Percentiles rank a stretch among this genome's conserved stretches.
These are phyloP conservation scores for Fusarium palustre DNA, from an alignment of 2,329 filamentous ascomycete species.

Conservation along the genomic window DNA sequence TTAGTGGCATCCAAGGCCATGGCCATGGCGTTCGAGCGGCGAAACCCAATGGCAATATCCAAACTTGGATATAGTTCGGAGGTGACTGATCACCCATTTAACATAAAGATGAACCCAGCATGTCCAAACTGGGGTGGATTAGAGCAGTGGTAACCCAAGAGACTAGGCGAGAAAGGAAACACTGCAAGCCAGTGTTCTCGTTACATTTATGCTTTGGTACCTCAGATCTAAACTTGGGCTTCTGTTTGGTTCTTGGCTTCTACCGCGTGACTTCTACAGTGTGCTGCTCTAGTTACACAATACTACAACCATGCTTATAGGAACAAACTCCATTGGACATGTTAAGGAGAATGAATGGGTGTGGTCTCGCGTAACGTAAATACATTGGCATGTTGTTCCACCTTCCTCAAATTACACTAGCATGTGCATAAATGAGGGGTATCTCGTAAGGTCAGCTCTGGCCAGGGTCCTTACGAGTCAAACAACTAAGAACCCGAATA, in stretches of 20 bases:
- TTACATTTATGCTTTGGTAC: neutral
- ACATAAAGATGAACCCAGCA: neutral
- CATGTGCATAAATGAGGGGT: neutral
- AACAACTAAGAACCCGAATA: neutral
- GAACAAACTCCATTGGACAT: neutral
- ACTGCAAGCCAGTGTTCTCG: neutral
- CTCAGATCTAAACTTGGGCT: no score
- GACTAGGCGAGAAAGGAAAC: neutral
- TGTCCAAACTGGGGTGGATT: no score
- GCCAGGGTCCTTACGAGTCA: neutral
- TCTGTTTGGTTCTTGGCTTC: no score
- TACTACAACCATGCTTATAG: no score
- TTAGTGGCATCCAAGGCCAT: neutral
- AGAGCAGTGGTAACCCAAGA: neutral
- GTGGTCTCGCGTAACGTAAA: neutral
- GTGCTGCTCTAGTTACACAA: neutral
- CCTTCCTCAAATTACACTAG: neutral
- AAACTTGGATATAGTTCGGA: accelerated
- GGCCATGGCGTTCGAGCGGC: neutral
- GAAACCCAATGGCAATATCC: accelerated
- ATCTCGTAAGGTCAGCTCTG: neutral
- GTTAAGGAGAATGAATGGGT: neutral
- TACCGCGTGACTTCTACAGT: neutral
- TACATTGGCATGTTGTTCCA: neutral
- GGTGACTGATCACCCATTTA: neutral